These are phyloP conservation scores for Byssochlamys sp. DNA, from an alignment of 2,329 filamentous ascomycete species.

Conservation along the genomic window DNA sequence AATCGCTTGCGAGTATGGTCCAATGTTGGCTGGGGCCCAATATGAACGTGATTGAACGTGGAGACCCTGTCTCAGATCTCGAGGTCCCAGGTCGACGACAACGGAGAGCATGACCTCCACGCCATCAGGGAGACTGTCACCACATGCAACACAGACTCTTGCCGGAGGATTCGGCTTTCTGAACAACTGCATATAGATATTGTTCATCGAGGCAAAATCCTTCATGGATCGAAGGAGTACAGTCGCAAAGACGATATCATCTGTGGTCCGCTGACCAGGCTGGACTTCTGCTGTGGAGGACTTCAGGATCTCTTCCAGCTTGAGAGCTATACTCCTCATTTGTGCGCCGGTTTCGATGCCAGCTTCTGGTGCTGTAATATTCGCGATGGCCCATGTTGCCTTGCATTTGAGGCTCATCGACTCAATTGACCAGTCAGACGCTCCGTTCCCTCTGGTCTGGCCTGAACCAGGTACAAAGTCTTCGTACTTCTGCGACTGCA, in stretches of 20 bases:
- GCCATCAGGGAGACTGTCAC: constrained; percentile 52
- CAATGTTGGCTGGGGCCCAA: constrained; percentile 97
- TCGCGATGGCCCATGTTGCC: constrained; percentile 26
- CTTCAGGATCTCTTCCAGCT: constrained; percentile 12
- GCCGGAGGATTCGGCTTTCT: constrained; percentile 70
- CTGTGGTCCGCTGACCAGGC: constrained; percentile 14
- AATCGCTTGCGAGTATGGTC: constrained; percentile 88
- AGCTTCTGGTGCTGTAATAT: constrained; percentile 29
- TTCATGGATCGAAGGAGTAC: constrained; percentile 70
- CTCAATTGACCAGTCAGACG: constrained; percentile 6
- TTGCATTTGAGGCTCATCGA: constrained; percentile 13
- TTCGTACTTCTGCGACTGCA: constrained; percentile 2
- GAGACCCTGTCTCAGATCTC: constrained; percentile 43
- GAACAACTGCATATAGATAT: constrained; percentile 67
- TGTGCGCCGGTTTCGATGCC: constrained; percentile 32
- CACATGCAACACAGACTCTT: constrained; percentile 72
- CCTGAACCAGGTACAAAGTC: neutral
- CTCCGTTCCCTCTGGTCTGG: neutral
- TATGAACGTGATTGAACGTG: constrained; percentile 92
- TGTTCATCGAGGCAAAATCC: constrained; percentile 67
- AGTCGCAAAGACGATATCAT: constrained; percentile 40
- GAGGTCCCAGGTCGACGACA: constrained; percentile 31
- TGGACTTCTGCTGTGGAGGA: neutral
- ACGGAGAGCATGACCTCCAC: constrained; percentile 53
- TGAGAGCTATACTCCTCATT: constrained; percentile 25